Evolutionary conservation across 2,329 filamentous ascomycete genomes (phyloP).

Genomic region (Cladophialophora chaetospira): DNA sequence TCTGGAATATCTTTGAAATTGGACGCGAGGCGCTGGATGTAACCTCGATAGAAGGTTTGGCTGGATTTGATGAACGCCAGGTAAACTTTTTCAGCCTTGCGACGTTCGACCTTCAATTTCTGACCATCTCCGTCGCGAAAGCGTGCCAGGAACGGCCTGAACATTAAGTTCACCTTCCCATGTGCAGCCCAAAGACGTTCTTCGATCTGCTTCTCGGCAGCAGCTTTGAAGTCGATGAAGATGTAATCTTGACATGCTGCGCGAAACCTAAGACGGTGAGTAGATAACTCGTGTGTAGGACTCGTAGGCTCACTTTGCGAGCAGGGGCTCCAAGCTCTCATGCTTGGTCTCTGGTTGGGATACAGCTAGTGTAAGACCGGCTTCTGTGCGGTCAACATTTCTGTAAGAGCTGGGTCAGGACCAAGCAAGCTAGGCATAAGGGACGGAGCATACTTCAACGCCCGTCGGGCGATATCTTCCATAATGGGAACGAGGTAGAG

Average conservation of each 20-base stretch:
- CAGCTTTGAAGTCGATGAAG: constrained; percentile 41
- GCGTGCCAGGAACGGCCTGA: constrained; percentile 66
- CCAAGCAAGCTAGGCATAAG: background rate
- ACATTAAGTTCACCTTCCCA: constrained; percentile 73
- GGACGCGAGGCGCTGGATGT: constrained; percentile 73
- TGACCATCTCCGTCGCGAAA: constrained; percentile 54
- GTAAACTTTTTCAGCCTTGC: constrained; percentile 81
- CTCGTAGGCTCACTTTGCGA: constrained; percentile 26
- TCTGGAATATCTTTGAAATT: constrained; percentile 60
- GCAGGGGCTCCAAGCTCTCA: constrained; percentile 24
- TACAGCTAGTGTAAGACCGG: constrained; percentile 44
- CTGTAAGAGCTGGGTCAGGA: constrained; percentile 31
- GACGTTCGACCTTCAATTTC: constrained; percentile 62
- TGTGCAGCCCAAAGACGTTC: constrained; percentile 77
- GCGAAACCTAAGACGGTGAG: constrained; percentile 27
- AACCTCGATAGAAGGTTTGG: constrained; percentile 84
- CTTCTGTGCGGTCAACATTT: constrained; percentile 47
- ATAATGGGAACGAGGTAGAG: constrained; percentile 23
- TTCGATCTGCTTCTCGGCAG: constrained; percentile 66
- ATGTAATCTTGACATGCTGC: constrained; percentile 29
- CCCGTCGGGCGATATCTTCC: constrained; percentile 43
- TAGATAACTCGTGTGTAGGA: background rate
- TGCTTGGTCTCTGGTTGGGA: constrained; percentile 25
- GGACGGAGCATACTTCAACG: constrained; percentile 53
- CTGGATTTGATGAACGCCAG: constrained; percentile 82